Evolutionary conservation across 1,139 yeast genomes (phyloP), one percentile per base, ranked within the genome.

Genomic region (Tardiomyces digboiensis): DNA sequence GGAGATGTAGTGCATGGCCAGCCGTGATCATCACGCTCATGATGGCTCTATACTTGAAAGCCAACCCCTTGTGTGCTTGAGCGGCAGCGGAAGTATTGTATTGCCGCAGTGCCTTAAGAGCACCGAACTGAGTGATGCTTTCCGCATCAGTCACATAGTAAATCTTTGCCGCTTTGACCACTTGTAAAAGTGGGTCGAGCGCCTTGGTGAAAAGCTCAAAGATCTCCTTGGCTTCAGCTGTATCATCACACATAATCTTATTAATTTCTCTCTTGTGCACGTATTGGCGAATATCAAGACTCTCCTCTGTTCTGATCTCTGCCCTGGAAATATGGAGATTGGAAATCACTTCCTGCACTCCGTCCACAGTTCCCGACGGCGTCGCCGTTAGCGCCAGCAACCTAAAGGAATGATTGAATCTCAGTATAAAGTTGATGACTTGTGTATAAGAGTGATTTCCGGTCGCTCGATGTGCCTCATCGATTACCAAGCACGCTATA

Each of bases 391-490:
- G 68, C 0, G 96, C 97, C 42, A 91, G 62, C 0, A 88, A 70
- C 40, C 98, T 68, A 53, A 78, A 83, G 1, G 87, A 78, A 0
- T 72, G 65, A 54, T 81, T 83, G 56, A 78, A 80, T 45, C 87
- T 64, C 26, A 71, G 69, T 38, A 89, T 60, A 53, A 76, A 80
- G 49, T 77, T 71, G 3, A 85, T 86, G 14, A 91, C 91, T 48
- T 84, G 83, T 43, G 82, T 82, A 55, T 91, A 91, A 0, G 97
- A 84, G 59, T 88, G 89, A 45, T 85, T 82, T 0, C 97, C 96
- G 42, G 82, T 80, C 0, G 97, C 87, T 42, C 96, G 69, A 62
- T 93, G 99, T 0, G 98, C 98, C 67, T 93, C 99, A 65, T 93
- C 99, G 36, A 93, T 72, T 1, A 93, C 91, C 42, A 93, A 56